A percentile compares a stretch with the other conserved stretches of the same genome.
phyloP scores from a whole-genome alignment of 2,329 filamentous ascomycete genomes.

The Thermomyces lanuginosus region DNA sequence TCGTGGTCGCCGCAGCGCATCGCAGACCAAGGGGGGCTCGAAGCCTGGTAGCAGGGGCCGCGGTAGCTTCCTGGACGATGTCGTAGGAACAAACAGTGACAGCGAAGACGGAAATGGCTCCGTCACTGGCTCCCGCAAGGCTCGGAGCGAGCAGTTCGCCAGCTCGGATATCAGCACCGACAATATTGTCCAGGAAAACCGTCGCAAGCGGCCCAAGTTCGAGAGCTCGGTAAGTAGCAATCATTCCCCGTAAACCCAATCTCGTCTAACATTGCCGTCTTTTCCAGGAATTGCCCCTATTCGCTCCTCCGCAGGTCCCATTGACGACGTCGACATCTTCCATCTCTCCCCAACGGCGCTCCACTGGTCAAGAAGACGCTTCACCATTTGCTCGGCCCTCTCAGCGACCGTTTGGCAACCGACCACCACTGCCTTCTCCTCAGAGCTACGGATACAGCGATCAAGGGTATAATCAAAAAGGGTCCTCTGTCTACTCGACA shows the following conservation, averaged over 20 bases:
- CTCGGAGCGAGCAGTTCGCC: constrained; percentile 67
- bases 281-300: constrained; percentile 76
- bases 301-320: constrained; percentile 85
- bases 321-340: constrained; percentile 95
- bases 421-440: constrained; percentile 65
- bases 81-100: constrained; percentile 63
- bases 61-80: constrained; percentile 50
- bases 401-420: constrained; percentile 65
- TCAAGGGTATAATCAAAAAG: constrained; percentile 20
- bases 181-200: constrained; percentile 93
- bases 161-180: constrained; percentile 96
- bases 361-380: constrained; percentile 50
- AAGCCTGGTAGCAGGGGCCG: constrained; percentile 52
- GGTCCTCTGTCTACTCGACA: constrained; percentile 41
- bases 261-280: constrained; percentile 8
- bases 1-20: constrained; percentile 60
- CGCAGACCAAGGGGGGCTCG: constrained; percentile 55
- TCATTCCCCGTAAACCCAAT: constrained; percentile 11
- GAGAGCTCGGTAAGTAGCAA: constrained; percentile 77
- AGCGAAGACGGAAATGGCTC: constrained; percentile 68
- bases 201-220: constrained; percentile 83
- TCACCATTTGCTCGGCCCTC: constrained; percentile 60
- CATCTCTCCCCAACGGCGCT: constrained; percentile 77
- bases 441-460: constrained; percentile 52
- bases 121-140: constrained; percentile 52